Evolutionary conservation across 768 basidiomycete genomes (phyloP), one percentile per base, ranked within the genome.

Genomic region (Boletus tylopilopsis): DNA sequence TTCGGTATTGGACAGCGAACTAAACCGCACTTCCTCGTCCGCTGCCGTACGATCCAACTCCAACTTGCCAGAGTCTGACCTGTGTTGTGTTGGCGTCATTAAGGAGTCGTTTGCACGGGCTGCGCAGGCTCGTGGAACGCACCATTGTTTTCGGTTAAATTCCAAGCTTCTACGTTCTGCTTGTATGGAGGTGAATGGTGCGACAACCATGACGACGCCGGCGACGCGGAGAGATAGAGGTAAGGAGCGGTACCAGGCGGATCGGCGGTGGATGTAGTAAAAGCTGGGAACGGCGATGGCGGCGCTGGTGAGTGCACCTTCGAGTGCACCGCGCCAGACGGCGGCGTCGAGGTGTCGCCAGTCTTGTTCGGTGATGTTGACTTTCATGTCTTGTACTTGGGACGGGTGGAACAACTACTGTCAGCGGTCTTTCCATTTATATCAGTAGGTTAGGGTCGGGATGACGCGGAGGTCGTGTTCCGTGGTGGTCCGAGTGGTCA

Each of bases 201-300:
- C 81, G 42, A 84, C 75, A 49, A 89, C 47, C 42, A 87, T 72
- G 46, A 91, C 73, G n/a, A 81, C 69, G 15, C 84, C 84, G 1
- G 90, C 73, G 0, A 79, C 72, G 60, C 91, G 91, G 36, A 92
- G 71, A 0, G 85, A 80, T 0, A 79, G 63, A 0, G 87, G 87
- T 0, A 92, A 73, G 0, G 71, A 58, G 51, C 84, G 80, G 64
- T 87, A 91, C 55, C 79, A 77, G 0, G 79, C 67, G 59, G 75
- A 81, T 25, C 68, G 66, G 16, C 74, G 74, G 50, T 87, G 72
- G 18, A 80, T 73, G 57, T 73, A 69, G 57, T 70, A 72, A 42
- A 77, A 79, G 7, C 73, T 74, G 13, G 82, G 73, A 13, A 80
- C 63, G 8, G 76, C 77, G 27, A 80, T 65, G 12, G 75, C 67